Evolutionary conservation across 2,329 filamentous ascomycete genomes (phyloP).

Genomic region (Diaporthe amygdali): DNA sequence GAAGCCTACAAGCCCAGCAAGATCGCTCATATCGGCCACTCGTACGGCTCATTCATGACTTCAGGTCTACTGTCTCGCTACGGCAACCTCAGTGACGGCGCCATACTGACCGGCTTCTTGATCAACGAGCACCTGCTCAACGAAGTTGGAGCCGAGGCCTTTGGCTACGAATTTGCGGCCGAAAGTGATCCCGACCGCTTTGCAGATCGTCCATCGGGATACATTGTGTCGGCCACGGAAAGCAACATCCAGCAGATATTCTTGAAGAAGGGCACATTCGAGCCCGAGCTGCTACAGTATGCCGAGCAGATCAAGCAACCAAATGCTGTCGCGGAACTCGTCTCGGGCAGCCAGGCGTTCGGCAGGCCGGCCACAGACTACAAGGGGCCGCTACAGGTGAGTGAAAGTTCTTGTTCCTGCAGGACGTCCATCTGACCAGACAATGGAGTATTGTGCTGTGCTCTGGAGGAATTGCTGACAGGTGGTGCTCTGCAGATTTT

Average conservation of each 20-base stretch:
- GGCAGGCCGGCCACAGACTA: constrained; percentile 32
- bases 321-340: constrained; percentile 35
- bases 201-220: constrained; percentile 29
- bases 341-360: constrained; percentile 30
- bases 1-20: constrained; percentile 35
- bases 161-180: constrained; percentile 30
- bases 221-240: constrained; percentile 30
- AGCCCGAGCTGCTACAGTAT: constrained; percentile 35
- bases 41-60: constrained; percentile 29
- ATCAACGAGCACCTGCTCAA: background rate
- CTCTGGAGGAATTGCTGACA: background rate
- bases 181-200: constrained; percentile 28
- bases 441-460: background rate
- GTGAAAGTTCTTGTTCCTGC: background rate
- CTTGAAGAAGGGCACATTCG: constrained; percentile 35
- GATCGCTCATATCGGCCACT: constrained; percentile 33
- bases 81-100: constrained; percentile 40
- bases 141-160: constrained; percentile 28
- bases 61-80: constrained; percentile 22
- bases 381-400: constrained; percentile 33
- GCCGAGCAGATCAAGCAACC: constrained; percentile 40
- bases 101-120: constrained; percentile 44
- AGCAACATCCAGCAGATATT: constrained; percentile 39
- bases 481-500: constrained; percentile 32
- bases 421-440: background rate